phyloP scores from a whole-genome alignment of 352 stramenopile genomes.

The Phytophthora rubi region DNA sequence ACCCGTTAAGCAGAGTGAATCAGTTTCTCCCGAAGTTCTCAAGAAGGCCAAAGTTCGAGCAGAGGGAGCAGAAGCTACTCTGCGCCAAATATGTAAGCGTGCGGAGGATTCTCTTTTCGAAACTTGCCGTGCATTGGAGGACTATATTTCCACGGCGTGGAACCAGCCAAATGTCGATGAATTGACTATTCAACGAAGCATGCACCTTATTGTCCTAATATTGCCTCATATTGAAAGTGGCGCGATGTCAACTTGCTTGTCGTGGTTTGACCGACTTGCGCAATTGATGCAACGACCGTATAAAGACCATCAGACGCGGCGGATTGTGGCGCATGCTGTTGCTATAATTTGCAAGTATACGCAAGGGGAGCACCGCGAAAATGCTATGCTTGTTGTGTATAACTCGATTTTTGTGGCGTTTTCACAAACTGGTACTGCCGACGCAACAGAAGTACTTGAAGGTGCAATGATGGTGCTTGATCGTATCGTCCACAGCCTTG shows the following conservation, averaged over 20 bases:
- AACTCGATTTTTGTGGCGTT: conserved; percentile 52
- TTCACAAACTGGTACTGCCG: conserved; percentile 1
- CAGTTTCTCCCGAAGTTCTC: conserved; percentile 27
- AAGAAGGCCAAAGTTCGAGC: conserved; percentile 50
- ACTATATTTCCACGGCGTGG: conserved; percentile 50
- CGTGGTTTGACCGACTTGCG: conserved; percentile 52
- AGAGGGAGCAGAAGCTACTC: conserved; percentile 46
- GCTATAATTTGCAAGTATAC: conserved; percentile 55
- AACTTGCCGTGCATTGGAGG: conserved; percentile 42
- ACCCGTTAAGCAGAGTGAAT: conserved; percentile 1
- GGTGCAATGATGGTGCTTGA: conserved; percentile 71
- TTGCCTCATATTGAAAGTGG: conserved; percentile 36
- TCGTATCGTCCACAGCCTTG: conserved; percentile 46
- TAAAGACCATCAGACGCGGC: conserved; percentile 32
- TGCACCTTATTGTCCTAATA: conserved; percentile 57
- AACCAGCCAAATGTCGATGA: conserved; percentile 26
- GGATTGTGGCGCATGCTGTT: conserved; percentile 48
- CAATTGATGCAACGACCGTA: conserved; percentile 36
- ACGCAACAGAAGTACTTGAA: conserved; percentile 26
- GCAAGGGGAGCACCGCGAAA: conserved; percentile 30
- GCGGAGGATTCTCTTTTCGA: conserved; percentile 45
- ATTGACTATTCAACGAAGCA: conserved; percentile 52
- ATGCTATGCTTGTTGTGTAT: conserved; percentile 63
- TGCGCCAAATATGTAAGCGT: conserved; percentile 49
- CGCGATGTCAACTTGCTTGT: conserved; percentile 41